Base-by-base conservation (phyloP, 805 yeast genomes). In the Yarrowia sp. region DNA sequence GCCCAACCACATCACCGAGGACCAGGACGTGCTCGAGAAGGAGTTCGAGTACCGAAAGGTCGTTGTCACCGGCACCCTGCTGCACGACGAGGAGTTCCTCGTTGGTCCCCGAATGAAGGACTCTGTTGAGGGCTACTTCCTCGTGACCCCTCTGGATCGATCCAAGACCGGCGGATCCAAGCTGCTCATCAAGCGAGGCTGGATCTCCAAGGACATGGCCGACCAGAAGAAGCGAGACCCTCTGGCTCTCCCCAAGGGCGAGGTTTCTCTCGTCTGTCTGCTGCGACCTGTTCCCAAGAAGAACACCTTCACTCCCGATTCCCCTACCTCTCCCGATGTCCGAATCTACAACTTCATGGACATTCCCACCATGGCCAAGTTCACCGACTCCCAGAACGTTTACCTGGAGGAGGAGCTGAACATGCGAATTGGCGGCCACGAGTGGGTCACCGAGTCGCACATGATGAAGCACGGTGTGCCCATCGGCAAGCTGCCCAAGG, bases 61-160 rank as follows among this genome's bases (percentile, higher is more conserved):
- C 44, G 77, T 79, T n/a, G 74, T 88, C 12, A 84, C 80, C 56
- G 99, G 99, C 1, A 80, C 78, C 62, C 94, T 87, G 71, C 86
- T 88, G 66, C 92, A 94, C 69, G 83, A 84, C 13, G 84, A 91
- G 69, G 99, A 94, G 72, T 84, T 91, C 75, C 87, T 89, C 69
- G 90, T 94, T 59, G 98, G 98, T 0, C 98, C 99, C 6, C 80
- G 97, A 66, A 78, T 87, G 53, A 79, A 80, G 66, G 85, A 90
- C 65, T 90, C 86, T 46, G 76, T 78, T 65, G 81, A 84, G 62
- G 99, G 99, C 0, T 94, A 89, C 72, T 74, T 82, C 22, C 80
- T 93, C 6, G 83, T 88, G 29, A 87, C 96, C 6, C 98, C 99
- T 12, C 83, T 94, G 68, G 80, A 84, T 22, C 82, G 96, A 64